These are phyloP conservation scores for Leishmania lainsoni DNA, from an alignment of 208 protist genomes.

Conservation along the genomic window DNA sequence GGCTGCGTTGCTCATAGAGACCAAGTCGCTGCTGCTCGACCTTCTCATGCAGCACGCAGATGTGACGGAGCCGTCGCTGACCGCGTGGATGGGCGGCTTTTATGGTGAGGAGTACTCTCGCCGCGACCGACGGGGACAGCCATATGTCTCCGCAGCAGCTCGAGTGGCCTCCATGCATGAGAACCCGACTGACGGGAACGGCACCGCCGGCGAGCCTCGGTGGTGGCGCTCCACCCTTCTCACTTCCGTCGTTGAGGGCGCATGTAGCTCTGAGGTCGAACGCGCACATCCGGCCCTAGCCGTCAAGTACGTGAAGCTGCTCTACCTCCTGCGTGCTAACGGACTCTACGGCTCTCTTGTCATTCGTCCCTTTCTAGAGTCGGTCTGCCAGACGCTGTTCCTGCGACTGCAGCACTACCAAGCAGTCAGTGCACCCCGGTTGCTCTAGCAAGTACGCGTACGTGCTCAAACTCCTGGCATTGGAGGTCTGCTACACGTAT, in stretches of 20 bases:
- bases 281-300: constrained; percentile 51
- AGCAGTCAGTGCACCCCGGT: constrained; percentile 52
- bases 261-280: constrained; percentile 49
- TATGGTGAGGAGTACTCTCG: constrained; percentile 24
- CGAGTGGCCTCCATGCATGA: constrained; percentile 15
- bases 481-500: constrained; percentile 66
- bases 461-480: constrained; percentile 79
- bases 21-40: constrained; percentile 78
- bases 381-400: constrained; percentile 67
- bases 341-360: constrained; percentile 47
- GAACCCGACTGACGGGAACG: background rate
- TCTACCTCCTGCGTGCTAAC: constrained; percentile 76
- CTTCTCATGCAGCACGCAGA: constrained; percentile 76
- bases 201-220: constrained; percentile 2
- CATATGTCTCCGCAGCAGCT: background rate
- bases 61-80: constrained; percentile 46
- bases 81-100: constrained; percentile 64
- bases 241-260: constrained; percentile 68
- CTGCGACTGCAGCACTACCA: constrained; percentile 57
- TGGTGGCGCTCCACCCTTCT: constrained; percentile 45
- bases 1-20: constrained; percentile 36
- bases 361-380: constrained; percentile 56
- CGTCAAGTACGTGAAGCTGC: constrained; percentile 84
- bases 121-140: constrained; percentile 7
- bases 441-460: constrained; percentile 89